Conservation (phyloP, 495 filamentous ascomycete species). For the Parathielavia appendiculata region DNA sequence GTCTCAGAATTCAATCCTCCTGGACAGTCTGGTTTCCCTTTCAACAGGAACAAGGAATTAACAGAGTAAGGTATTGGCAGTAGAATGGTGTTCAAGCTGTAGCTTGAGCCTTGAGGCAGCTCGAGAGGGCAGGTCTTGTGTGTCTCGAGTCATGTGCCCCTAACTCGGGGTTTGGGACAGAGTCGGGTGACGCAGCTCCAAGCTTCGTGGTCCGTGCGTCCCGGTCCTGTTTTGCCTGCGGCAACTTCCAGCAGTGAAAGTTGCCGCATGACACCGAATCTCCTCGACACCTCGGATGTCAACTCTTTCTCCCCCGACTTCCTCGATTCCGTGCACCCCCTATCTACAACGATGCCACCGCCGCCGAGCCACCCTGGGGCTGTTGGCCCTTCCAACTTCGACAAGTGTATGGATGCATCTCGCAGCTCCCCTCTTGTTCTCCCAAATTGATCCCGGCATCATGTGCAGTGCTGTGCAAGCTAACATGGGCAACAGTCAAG, state of each 20-base stretch:
- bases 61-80: too few relatives aligned
- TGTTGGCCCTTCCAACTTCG: slow-evolving; percentile 72
- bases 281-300: background rate
- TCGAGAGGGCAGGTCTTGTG: too few relatives aligned
- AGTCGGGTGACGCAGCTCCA: background rate
- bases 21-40: too few relatives aligned
- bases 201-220: slow-evolving; percentile 20
- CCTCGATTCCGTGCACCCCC: background rate
- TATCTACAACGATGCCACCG: slow-evolving; percentile 39
- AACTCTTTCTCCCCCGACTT: slow-evolving; percentile 5
- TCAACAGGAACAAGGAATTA: too few relatives aligned
- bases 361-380: slow-evolving; percentile 40
- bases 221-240: slow-evolving; percentile 16
- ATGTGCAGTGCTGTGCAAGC: slow-evolving; percentile 4
- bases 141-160: too few relatives aligned
- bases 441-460: too few relatives aligned
- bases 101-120: too few relatives aligned
- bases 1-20: too few relatives aligned
- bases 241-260: slow-evolving; percentile 11
- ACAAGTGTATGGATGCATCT: slow-evolving; percentile 66
- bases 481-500: slow-evolving; percentile 61
- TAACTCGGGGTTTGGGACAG: too few relatives aligned
- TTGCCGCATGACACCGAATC: slow-evolving; percentile 1
- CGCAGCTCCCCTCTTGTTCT: background rate
- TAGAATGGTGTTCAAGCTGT: too few relatives aligned